phyloP scores from a whole-genome alignment of 2,329 filamentous ascomycete species.

The Lojkania enalia region DNA sequence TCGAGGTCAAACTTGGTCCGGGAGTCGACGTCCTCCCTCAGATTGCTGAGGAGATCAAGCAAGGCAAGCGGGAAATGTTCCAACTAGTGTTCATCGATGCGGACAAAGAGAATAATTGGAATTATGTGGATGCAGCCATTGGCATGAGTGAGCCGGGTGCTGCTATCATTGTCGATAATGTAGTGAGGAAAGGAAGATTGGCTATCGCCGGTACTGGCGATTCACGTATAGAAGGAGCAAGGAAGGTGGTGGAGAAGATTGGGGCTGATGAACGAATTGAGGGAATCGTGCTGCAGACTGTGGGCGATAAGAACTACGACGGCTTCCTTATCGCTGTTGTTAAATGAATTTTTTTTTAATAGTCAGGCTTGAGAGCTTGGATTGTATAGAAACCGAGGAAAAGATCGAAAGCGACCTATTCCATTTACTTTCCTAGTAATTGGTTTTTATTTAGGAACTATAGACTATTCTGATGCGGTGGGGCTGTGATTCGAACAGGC shows the following conservation, averaged over 20 bases:
- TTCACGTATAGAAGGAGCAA: slow-evolving; percentile 36
- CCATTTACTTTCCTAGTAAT: no score
- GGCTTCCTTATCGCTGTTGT: slow-evolving; percentile 50
- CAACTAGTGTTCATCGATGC: slow-evolving; percentile 60
- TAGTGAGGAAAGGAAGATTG: slow-evolving; percentile 49
- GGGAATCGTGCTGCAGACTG: slow-evolving; percentile 50
- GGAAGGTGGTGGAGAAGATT: slow-evolving; percentile 48
- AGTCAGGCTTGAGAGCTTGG: no score
- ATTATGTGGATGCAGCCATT: slow-evolving; percentile 53
- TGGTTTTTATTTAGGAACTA: no score
- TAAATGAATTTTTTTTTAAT: no score
- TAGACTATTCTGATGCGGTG: no score
- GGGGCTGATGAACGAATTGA: slow-evolving; percentile 50
- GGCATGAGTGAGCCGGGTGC: slow-evolving; percentile 48
- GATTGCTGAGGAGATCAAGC: slow-evolving; percentile 47
- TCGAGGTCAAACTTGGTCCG: slow-evolving; percentile 52
- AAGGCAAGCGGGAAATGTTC: slow-evolving; percentile 47
- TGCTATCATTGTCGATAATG: slow-evolving; percentile 56
- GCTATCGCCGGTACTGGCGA: slow-evolving; percentile 33
- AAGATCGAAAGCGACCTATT: no score
- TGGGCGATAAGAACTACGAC: slow-evolving; percentile 54
- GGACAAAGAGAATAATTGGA: slow-evolving; percentile 54
- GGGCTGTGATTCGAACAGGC: no score
- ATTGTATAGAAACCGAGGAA: no score
- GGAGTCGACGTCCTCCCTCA: slow-evolving; percentile 49